These are phyloP conservation scores for Eucalyptus victrix DNA, from an alignment of 345 rosid species.

Conservation along the genomic window DNA sequence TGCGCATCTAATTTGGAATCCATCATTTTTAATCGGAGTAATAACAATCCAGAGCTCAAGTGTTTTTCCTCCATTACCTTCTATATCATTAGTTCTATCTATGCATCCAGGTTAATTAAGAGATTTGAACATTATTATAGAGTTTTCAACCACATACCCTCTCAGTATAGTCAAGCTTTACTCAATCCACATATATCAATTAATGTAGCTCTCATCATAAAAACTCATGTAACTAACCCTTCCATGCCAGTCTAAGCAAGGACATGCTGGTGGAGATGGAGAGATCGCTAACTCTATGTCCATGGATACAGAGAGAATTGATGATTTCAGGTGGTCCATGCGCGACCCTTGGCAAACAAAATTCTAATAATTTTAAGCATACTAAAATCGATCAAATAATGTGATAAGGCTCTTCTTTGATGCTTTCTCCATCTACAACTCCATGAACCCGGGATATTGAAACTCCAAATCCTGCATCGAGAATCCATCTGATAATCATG, in stretches of 20 bases:
- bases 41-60: too few species aligned
- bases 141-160: too few species aligned
- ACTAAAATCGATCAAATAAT: background rate
- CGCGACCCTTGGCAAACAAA: conserved; percentile 33
- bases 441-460: background rate
- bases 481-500: background rate
- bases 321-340: conserved; percentile 35
- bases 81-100: too few species aligned
- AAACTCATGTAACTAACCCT: conserved; percentile 9
- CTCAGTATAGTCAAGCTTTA: too few species aligned
- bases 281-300: conserved; percentile 44
- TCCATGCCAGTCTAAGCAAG: conserved; percentile 36
- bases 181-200: too few species aligned
- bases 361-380: background rate
- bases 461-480: background rate
- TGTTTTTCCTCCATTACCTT: too few species aligned
- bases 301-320: conserved; percentile 48
- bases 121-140: accelerated
- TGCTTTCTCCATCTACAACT: background rate
- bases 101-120: too few species aligned
- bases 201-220: too few species aligned
- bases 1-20: too few species aligned
- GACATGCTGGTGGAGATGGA: conserved; percentile 48
- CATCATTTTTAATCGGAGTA: too few species aligned
- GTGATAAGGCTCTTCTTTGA: background rate